A percentile compares a stretch with the other conserved stretches of the same genome.
phyloP scores from a whole-genome alignment of 176 grass and related monocot genomes.

The Eremochloa ophiuroides region DNA sequence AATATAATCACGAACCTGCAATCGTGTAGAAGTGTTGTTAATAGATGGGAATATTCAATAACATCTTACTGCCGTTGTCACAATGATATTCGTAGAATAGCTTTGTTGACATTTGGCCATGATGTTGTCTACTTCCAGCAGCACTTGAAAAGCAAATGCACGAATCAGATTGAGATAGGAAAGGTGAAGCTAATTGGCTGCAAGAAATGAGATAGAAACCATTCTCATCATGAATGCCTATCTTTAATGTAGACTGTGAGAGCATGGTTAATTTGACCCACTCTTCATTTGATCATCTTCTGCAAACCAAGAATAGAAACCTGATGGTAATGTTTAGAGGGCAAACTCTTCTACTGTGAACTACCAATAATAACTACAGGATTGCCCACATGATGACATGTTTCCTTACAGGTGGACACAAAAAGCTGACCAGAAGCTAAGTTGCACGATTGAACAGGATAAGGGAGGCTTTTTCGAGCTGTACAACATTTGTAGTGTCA shows the following conservation, averaged over 20 bases:
- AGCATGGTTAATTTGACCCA: not conserved
- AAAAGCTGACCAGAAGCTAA: not conserved
- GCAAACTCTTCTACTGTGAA: not conserved
- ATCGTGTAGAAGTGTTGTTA: conserved; percentile 21
- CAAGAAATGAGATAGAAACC: not conserved
- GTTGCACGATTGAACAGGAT: conserved; percentile 8
- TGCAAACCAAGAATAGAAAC: not conserved
- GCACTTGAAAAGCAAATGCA: not conserved
- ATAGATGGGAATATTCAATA: conserved; percentile 1
- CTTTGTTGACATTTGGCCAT: not conserved
- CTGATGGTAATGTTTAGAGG: not conserved
- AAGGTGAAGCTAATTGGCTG: not conserved
- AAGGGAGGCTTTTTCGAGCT: not conserved
- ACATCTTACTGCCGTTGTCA: not conserved
- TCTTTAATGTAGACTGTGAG: not conserved
- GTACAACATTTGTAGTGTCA: not conserved
- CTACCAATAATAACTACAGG: not conserved
- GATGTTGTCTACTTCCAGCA: not conserved
- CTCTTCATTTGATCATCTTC: not conserved
- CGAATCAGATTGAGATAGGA: not conserved
- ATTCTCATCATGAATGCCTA: not conserved
- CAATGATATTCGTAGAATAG: conserved; percentile 18
- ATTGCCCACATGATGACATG: not conserved
- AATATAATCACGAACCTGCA: conserved; percentile 89
- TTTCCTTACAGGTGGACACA: not conserved